A percentile compares a stretch with the other conserved stretches of the same genome.
Conservation (phyloP, 208 protist genomes). For the Jaenimonas drosophilae region DNA sequence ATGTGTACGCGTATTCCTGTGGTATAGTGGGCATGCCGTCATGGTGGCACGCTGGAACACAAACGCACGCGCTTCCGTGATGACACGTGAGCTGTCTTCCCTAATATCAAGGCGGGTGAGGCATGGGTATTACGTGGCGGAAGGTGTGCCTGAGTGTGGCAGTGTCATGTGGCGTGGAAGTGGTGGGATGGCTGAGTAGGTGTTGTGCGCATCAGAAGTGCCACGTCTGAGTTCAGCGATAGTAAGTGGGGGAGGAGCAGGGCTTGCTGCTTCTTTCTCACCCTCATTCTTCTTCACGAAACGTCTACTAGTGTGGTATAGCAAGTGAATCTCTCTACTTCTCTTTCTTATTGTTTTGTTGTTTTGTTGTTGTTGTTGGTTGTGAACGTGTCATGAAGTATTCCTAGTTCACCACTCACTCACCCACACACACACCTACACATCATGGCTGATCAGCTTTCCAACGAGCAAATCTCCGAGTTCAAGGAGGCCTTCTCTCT, state of each 20-base stretch:
- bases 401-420: not conserved
- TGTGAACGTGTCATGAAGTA: not conserved
- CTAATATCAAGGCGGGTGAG: too few species aligned
- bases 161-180: too few species aligned
- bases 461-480: constrained; percentile 98
- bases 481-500: constrained; percentile 99
- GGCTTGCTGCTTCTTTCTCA: not conserved
- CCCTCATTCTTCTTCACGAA: not conserved
- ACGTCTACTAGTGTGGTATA: not conserved
- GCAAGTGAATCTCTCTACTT: not conserved
- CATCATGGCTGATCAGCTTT: constrained; percentile 82
- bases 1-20: too few species aligned
- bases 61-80: too few species aligned
- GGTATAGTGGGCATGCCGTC: too few species aligned
- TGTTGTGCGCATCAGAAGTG: too few species aligned
- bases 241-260: not conserved
- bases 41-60: too few species aligned
- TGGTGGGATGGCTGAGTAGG: too few species aligned
- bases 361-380: not conserved
- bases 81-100: too few species aligned
- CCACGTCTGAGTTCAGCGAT: too few species aligned
- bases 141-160: too few species aligned
- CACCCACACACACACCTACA: not conserved
- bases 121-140: too few species aligned
- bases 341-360: not conserved